A percentile compares a stretch with the other conserved stretches of the same genome.
These are phyloP conservation scores for Colletotrichum tamarilloi DNA, from an alignment of 2,329 filamentous ascomycete genomes.

Conservation along the genomic window DNA sequence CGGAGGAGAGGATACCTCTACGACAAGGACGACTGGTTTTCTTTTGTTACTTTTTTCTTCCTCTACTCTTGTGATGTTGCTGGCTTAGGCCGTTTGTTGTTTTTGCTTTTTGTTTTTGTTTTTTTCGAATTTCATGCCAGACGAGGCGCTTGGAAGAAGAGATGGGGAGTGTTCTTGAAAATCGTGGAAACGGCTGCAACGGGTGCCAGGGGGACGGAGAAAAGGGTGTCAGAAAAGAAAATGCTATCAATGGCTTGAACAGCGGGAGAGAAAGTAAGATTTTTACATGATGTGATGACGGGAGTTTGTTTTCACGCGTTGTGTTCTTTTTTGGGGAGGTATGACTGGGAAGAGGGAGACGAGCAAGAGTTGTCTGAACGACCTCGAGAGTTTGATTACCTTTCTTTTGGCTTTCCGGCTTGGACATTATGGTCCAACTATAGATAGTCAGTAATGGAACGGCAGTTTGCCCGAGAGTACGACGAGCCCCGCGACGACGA, in stretches of 20 bases:
- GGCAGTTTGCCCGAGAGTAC: constrained; percentile 34
- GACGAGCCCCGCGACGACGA: constrained; percentile 45
- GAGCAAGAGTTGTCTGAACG: background rate
- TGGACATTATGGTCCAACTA: constrained; percentile 6
- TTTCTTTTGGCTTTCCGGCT: background rate
- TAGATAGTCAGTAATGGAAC: constrained; percentile 26
- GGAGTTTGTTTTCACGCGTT: background rate
- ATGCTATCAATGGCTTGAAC: background rate
- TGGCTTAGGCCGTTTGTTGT: constrained; percentile 3
- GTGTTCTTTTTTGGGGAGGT: background rate
- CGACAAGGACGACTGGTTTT: background rate
- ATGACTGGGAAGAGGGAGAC: background rate
- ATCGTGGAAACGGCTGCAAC: background rate
- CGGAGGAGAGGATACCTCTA: background rate
- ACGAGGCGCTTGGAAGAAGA: background rate
- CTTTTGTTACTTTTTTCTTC: background rate
- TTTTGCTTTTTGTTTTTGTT: background rate
- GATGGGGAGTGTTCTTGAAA: background rate
- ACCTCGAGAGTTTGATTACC: background rate
- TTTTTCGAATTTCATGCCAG: background rate
- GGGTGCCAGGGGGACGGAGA: background rate
- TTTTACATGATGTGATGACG: constrained; percentile 14
- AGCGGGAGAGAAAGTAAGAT: background rate
- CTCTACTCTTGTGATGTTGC: background rate
- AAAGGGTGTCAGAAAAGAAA: background rate